Base-by-base conservation (phyloP, 129 eudicot genomes). In the Helianthus tuberosus region DNA sequence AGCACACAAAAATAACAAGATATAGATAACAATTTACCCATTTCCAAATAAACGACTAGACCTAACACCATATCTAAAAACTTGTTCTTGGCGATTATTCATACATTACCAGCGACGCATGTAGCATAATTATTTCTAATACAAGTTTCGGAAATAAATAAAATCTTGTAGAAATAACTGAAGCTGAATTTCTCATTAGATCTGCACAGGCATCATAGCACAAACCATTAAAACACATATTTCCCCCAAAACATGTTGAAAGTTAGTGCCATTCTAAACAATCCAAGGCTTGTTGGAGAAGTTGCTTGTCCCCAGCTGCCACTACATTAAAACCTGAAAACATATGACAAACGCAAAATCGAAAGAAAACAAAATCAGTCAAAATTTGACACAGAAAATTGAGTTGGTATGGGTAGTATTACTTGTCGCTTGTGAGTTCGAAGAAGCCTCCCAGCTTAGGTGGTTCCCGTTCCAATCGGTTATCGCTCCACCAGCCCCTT, bases 401-500 rank as follows among this genome's bases (percentile, higher is more conserved):
- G 64, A 50, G 39, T 46, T 29, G 75, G n/a, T 35, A 36, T 38
- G 25, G 6, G 17, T 20, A 55, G 55, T 17, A 62, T 82, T 84
- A 91, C 99, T 84, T 60, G 87, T 41, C 66, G 96, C 83, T 64
- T 23, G 83, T 69, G 97, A 77, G 46, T 76, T 83, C 41, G 96
- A 75, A 69, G 97, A 86, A 69, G 97, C 99, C 73, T 91, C 93
- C 96, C 99, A 94, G 50, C 52, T 54, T 58, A 94, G 87, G 43
- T 76, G 79, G 61, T 81, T 64, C 43, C 99, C 99, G 6, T 70
- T 87, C 97, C 99, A 94, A 65, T 94, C 99, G 13, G 97, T 94
- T 77, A 94, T 88, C 7, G 79, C 86, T 69, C 99, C 99, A 84
- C 97, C 99, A 58, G 97, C 96, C 53, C 97, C 99, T 80, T 94